Evolutionary conservation across 306 rosid genomes (phyloP).

Genomic region (Lagenaria siceraria): DNA sequence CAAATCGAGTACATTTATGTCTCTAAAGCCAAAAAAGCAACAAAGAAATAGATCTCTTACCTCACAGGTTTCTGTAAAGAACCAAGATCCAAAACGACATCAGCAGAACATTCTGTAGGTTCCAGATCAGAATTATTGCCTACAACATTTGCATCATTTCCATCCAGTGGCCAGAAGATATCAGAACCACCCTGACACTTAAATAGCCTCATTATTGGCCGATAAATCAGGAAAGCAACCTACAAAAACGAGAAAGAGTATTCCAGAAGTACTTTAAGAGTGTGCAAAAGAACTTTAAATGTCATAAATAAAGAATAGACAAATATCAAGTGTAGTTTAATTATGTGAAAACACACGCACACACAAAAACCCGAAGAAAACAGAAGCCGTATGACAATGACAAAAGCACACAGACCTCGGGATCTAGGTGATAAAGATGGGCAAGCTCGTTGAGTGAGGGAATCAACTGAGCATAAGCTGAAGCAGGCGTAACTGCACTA

Average conservation of each 20-base stretch:
- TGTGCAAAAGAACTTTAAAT: not conserved
- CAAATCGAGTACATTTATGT: too few relatives aligned
- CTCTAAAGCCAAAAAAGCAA: not conserved
- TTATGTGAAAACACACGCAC: not conserved
- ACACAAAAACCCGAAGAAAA: not conserved
- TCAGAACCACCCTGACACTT: slow-evolving; percentile 52
- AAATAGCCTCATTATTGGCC: slow-evolving; percentile 89
- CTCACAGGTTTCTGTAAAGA: slow-evolving; percentile 40
- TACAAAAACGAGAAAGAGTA: slow-evolving; percentile 16
- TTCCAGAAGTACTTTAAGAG: not conserved
- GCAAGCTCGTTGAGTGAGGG: slow-evolving; percentile 80
- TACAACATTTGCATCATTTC: slow-evolving; percentile 28
- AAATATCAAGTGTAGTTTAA: not conserved
- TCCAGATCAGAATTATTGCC: slow-evolving; percentile 46
- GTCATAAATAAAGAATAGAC: not conserved
- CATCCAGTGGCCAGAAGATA: slow-evolving; percentile 81
- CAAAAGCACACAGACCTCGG: slow-evolving; percentile 47
- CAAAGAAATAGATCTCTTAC: slow-evolving; percentile 18
- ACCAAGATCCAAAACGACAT: slow-evolving; percentile 66
- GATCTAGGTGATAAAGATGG: slow-evolving; percentile 86
- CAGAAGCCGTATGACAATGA: not conserved
- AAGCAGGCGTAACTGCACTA: slow-evolving; percentile 72
- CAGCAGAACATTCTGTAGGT: slow-evolving; percentile 27
- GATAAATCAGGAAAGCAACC: slow-evolving; percentile 96
- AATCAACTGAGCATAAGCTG: slow-evolving; percentile 63